Conservation (phyloP, 2,329 filamentous ascomycete species). For the Microsporum ferrugineum region DNA sequence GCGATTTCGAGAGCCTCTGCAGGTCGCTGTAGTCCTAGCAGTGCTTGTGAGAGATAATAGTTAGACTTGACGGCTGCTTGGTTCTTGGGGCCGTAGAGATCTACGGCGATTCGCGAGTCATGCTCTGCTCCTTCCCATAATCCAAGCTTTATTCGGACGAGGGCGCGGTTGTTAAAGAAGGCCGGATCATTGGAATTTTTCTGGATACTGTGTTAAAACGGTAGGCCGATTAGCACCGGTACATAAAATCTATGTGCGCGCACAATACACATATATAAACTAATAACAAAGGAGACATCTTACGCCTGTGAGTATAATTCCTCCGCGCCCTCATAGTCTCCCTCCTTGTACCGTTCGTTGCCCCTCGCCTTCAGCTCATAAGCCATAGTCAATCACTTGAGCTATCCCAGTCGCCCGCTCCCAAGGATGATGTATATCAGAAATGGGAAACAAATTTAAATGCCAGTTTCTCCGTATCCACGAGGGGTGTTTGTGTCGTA, state of each 20-base stretch:
- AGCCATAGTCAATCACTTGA: constrained; percentile 19
- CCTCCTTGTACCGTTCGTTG: constrained; percentile 37
- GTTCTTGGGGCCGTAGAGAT: constrained; percentile 42
- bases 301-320: constrained; percentile 39
- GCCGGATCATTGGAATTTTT: constrained; percentile 65
- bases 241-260: background rate
- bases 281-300: constrained; percentile 11
- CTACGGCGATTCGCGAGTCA: constrained; percentile 66
- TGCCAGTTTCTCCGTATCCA: background rate
- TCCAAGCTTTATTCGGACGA: constrained; percentile 63
- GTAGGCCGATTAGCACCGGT: background rate
- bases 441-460: background rate
- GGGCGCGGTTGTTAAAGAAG: constrained; percentile 81
- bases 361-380: constrained; percentile 35
- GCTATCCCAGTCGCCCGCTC: background rate
- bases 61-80: constrained; percentile 63
- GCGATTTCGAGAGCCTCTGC: constrained; percentile 63
- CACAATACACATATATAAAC: background rate
- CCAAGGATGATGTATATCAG: background rate
- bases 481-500: background rate
- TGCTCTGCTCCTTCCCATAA: constrained; percentile 63
- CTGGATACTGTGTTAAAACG: constrained; percentile 48
- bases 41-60: constrained; percentile 73
- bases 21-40: constrained; percentile 60
- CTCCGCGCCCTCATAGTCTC: constrained; percentile 36